A percentile compares a stretch with the other conserved stretches of the same genome.
Evolutionary conservation across 2,329 filamentous ascomycete genomes (phyloP).

Genomic region (Penicillium digitatum): DNA sequence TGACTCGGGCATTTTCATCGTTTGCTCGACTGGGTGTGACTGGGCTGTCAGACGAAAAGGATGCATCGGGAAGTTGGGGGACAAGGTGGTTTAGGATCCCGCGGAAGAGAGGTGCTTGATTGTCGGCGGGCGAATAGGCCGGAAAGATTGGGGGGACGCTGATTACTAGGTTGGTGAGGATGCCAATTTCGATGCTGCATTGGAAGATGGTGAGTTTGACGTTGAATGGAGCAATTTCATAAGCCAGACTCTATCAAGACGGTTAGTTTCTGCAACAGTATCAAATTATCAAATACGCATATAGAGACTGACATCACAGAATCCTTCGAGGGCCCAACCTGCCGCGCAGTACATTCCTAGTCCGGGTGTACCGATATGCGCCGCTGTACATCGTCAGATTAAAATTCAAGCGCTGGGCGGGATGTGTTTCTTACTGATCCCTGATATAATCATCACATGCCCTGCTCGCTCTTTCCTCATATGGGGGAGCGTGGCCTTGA

Average conservation of each 20-base stretch:
- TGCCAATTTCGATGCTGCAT: conserved; percentile 86
- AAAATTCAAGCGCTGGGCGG: background rate
- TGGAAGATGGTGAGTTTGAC: conserved; percentile 94
- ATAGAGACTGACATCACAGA: conserved; percentile 65
- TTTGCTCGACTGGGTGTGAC: conserved; percentile 9
- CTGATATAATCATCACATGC: conserved; percentile 85
- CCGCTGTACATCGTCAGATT: conserved; percentile 48
- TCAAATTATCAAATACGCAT: background rate
- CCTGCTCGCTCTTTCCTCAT: conserved; percentile 77
- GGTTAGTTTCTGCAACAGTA: conserved; percentile 6
- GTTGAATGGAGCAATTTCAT: conserved; percentile 95
- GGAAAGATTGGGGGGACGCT: conserved; percentile 72
- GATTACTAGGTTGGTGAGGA: conserved; percentile 80
- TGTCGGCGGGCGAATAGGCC: conserved; percentile 64
- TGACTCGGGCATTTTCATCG: conserved; percentile 20
- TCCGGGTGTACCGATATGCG: conserved; percentile 87
- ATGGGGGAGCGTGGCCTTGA: conserved; percentile 78
- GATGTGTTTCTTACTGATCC: conserved; percentile 57
- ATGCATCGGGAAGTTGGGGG: conserved; percentile 63
- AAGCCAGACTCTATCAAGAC: conserved; percentile 64
- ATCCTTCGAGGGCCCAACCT: conserved; percentile 92
- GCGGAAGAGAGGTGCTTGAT: conserved; percentile 73
- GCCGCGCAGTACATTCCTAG: conserved; percentile 87
- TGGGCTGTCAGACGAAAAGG: conserved; percentile 2
- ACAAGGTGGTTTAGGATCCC: conserved; percentile 78